Base-by-base conservation (phyloP, 2,329 filamentous ascomycete species). In the Pezicula radicicola region DNA sequence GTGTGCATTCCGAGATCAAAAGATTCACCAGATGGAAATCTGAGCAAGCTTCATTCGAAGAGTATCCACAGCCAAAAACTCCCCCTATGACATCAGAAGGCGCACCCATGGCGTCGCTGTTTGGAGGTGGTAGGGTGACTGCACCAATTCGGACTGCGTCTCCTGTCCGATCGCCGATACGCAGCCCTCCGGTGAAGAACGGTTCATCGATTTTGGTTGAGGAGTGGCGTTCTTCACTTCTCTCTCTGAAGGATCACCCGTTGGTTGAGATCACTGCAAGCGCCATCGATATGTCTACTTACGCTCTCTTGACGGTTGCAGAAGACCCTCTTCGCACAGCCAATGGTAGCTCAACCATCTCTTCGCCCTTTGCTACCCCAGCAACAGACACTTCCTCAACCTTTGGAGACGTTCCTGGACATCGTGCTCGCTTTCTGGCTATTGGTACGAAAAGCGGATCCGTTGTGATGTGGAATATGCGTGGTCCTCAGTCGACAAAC, bases 381-480 rank as follows among this genome's bases (percentile, higher is more conserved):
- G 61, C 54, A 10, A 56, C 52, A 39, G 56, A 49, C 8, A 48
- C 49, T 25, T 41, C 56, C 10, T 57, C 57, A 4, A 43, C 40
- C 18, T 35, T 59, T 16, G 65, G 67, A 6, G 59, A 95, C 56
- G 83, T 97, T 28, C 93, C 93, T 3, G 94, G 94, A 6, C 88
- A 91, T 53, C 83, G 92, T 55, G 88, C 88, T 53, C 87, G 93
- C 12, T 81, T 96, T 41, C 67, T 97, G 36, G 90, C 89, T 16
- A 73, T 91, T 44, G 94, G 94, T 16, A 97, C 92, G 0, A 84
- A 83, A 49, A 81, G 76, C 9, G 94, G 94, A 0, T 76, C 76
- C n/a, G 76, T 97, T 6, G 70, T 94, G 7, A 70, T 96, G 1
- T 99, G 92, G 91, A 88, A 99, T 64, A 80, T 89, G 61, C 87